These are phyloP conservation scores for Hippophae gyantsensis DNA, from an alignment of 306 rosid genomes.

Conservation along the genomic window DNA sequence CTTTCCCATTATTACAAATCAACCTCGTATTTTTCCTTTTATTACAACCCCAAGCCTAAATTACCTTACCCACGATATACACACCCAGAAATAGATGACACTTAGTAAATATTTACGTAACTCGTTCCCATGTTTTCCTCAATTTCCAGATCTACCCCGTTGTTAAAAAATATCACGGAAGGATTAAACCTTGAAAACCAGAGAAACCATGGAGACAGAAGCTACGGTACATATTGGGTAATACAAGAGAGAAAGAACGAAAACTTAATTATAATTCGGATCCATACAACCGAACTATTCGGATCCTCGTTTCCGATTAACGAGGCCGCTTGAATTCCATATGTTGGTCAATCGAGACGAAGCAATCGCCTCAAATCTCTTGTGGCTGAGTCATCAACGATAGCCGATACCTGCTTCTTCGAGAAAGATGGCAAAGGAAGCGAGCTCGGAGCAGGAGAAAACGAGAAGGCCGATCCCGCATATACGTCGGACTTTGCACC, in stretches of 20 bases:
- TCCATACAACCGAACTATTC: background rate
- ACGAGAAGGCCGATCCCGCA: slow-evolving; percentile 80
- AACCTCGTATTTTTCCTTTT: too few relatives aligned
- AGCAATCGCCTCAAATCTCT: slow-evolving; percentile 80
- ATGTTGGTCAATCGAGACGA: slow-evolving; percentile 36
- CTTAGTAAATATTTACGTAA: slow-evolving; percentile 4
- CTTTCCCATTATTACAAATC: too few relatives aligned
- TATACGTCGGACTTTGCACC: slow-evolving; percentile 32
- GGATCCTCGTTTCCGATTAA: slow-evolving; percentile 6
- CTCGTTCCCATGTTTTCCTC: slow-evolving; percentile 17
- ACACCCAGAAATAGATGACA: too few relatives aligned
- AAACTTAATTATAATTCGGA: background rate
- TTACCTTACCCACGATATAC: too few relatives aligned
- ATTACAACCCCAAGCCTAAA: too few relatives aligned
- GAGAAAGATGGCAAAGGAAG: slow-evolving; percentile 79
- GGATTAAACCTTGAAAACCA: slow-evolving; percentile 20
- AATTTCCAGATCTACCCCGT: slow-evolving; percentile 43
- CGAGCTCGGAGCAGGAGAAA: slow-evolving; percentile 80
- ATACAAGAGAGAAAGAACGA: background rate
- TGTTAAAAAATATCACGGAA: slow-evolving; percentile 71
- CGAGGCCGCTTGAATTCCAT: background rate
- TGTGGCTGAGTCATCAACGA: slow-evolving; percentile 65
- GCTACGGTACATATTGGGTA: too few relatives aligned
- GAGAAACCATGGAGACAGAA: slow-evolving; percentile 1
- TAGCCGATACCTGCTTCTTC: slow-evolving; percentile 24